phyloP scores from a whole-genome alignment of 169 alveolate genomes.

The Plasmodium ovale region DNA sequence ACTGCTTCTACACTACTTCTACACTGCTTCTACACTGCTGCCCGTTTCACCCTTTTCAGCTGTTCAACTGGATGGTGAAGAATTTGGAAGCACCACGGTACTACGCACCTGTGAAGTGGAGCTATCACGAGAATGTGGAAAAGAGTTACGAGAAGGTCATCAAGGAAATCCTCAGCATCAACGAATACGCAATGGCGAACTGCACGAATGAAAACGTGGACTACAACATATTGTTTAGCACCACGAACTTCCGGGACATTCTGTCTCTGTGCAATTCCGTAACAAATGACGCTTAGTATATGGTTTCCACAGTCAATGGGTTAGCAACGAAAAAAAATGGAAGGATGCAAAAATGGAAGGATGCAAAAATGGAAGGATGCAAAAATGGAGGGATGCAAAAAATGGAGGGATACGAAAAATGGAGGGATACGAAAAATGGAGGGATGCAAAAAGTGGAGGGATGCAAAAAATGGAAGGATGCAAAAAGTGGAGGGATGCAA shows the following conservation, averaged over 20 bases:
- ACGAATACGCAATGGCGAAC: constrained; percentile 23
- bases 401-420: background rate
- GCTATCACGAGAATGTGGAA: constrained; percentile 25
- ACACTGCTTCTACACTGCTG: no score
- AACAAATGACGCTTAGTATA: background rate
- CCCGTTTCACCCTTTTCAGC: constrained; percentile 49
- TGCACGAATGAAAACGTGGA: constrained; percentile 67
- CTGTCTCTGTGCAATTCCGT: constrained; percentile 55
- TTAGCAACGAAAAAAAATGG: background rate
- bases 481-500: background rate
- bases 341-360: background rate
- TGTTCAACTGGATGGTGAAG: constrained; percentile 57
- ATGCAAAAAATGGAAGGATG: background rate
- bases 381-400: background rate
- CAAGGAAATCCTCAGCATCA: constrained; percentile 30
- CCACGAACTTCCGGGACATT: constrained; percentile 57
- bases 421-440: background rate
- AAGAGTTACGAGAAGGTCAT: constrained; percentile 31
- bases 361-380: background rate
- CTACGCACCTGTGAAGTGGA: constrained; percentile 67
- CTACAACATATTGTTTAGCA: constrained; percentile 62
- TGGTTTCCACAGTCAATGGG: background rate
- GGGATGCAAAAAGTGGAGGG: background rate
- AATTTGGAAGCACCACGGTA: constrained; percentile 70
- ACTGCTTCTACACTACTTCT: no score